Evolutionary conservation across 225 moss, liverwort and hornwort species (phyloP), one percentile per base, ranked within the genome.

Genomic region (Physcomitrium patens): DNA sequence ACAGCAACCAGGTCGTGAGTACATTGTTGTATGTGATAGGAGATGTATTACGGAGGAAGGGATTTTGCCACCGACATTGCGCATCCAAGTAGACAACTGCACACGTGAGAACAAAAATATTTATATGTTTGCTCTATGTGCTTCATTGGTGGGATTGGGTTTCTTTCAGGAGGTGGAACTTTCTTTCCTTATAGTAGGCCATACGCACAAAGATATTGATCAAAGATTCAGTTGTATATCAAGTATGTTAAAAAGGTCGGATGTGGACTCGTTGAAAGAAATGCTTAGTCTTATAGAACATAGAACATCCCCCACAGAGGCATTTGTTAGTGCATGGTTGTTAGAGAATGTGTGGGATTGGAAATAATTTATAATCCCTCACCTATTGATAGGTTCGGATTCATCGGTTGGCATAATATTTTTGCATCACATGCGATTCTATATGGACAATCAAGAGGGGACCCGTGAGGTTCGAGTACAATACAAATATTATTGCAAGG

Each of bases 401-500:
- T 31, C 31, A 31, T 31, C 5, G 31, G 31, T 31, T 31, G 31
- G 31, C 31, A 31, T 31, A 31, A 31, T 5, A 31, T 31, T 31
- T 31, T 5, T 5, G 31, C 31, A n/a, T 3, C n/a, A 53, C 52
- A 53, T 13, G 15, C 13, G n/a, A 53, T 53, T 53, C 13, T n/a
- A 13, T n/a, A 8, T 13, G n/a, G 15, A 53, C n/a, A 13, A 53
- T 53, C n/a, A n/a, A 53, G 13, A n/a, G 52, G n/a, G 57, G 18
- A 23, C 22, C 9, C 57, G 57, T 57, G n/a, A 57, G 8, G n/a
- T 18, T 23, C 9, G 57, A 23, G 57, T 78, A 77, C 77, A 75
- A 69, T 72, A 57, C 63, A 82, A 46, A 85, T 80, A 31, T 9
- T 72, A 45, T 45, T 85, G 88, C 24, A 85, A 89, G 65, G 70